A percentile compares a stretch with the other conserved stretches of the same genome.
Evolutionary conservation across 306 rosid species (phyloP).

Genomic region (Vachellia collinsii): DNA sequence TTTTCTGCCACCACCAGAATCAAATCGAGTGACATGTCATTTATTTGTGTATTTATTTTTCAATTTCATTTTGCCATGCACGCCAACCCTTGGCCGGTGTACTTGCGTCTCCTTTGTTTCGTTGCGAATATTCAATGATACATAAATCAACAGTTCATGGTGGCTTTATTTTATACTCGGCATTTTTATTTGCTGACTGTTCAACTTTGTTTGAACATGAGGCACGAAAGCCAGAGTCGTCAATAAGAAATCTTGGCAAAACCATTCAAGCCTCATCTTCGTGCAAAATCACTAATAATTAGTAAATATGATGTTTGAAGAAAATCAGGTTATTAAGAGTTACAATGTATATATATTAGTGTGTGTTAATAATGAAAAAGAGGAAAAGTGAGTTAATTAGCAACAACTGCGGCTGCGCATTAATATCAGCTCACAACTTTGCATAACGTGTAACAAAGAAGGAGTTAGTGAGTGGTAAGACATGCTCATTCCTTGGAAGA

Average conservation of each 20-base stretch:
- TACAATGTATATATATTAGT: background rate
- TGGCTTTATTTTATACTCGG: background rate
- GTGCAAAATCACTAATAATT: background rate
- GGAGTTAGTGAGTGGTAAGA: background rate
- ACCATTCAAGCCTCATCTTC: background rate
- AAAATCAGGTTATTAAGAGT: background rate
- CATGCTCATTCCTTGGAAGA: background rate
- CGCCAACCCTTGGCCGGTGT: background rate
- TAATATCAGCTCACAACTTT: background rate
- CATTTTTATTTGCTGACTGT: background rate
- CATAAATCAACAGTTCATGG: background rate
- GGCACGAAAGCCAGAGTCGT: background rate
- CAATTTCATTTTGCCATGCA: background rate
- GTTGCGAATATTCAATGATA: background rate
- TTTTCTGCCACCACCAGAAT: too few relatives aligned
- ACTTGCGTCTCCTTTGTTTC: background rate
- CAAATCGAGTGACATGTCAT: too few relatives aligned
- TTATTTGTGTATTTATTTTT: background rate
- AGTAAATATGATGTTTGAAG: background rate
- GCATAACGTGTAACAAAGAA: too few relatives aligned
- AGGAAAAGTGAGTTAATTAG: background rate
- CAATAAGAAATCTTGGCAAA: background rate
- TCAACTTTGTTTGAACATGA: background rate
- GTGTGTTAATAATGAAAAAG: background rate
- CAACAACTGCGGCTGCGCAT: background rate